Evolutionary conservation across 2,329 filamentous ascomycete species (phyloP), one percentile per base, ranked within the genome.

Genomic region (Claviceps quebecensis): DNA sequence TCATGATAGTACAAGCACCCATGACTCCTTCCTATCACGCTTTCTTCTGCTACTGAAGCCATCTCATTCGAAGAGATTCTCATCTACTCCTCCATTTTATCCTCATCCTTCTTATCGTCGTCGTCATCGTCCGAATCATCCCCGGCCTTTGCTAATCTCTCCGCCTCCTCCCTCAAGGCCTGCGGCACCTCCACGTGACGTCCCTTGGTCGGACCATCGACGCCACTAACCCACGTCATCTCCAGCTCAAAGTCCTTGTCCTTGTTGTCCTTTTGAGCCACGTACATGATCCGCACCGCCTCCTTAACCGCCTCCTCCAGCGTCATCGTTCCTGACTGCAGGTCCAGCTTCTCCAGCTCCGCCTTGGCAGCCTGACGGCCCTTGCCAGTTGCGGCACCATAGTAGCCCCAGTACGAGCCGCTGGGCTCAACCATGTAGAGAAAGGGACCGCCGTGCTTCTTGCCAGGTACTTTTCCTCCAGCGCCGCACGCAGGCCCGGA

Each of bases 391-490:
- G 93, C 93, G 40, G 93, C 93, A 60, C 93, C 93, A 69, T 96
- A 96, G 77, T 98, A 98, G 54, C 93, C 93, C 93, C 93, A 98
- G 76, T 95, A 97, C 59, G 91, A 72, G 52, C 93, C 93, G 63
- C 89, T 95, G 43, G 93, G 93, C 75, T 98, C 93, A 60, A 98
- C 91, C 93, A 98, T 98, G 78, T 96, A 98, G 55, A 98, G 80
- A 56, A 83, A 90, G 22, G 93, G 93, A 1, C 91, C 93, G 60
- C 93, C 93, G 66, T 89, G 82, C 63, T 81, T 83, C 63, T 81
- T 83, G 62, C 81, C 80, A 29, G 67, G 70, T 44, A 83, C 77
- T 72, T 93, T 95, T 63, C 91, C 91, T 56, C 91, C 91, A 23
- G 87, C 81, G 53, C 91, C 91, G 53, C 78, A 77, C 44, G 73